Conservation (phyloP, 2,329 filamentous ascomycete species). For the Penicillium sp. region DNA sequence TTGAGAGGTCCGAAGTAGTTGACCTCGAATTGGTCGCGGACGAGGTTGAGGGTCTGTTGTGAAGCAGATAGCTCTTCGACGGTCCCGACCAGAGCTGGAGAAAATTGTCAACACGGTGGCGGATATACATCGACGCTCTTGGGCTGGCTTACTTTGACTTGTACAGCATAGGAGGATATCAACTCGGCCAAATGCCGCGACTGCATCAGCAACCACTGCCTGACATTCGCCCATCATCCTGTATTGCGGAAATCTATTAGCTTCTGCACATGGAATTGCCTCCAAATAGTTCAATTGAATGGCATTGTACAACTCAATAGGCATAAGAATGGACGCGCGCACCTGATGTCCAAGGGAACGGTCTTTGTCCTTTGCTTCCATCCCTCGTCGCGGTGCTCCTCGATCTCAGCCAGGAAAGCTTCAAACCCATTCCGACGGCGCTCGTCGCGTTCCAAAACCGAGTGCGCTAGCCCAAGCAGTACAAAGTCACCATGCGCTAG, state of each 20-base stretch:
- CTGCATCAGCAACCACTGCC: constrained; percentile 80
- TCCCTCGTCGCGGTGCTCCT: constrained; percentile 63
- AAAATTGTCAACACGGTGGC: constrained; percentile 7
- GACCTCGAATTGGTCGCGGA: constrained; percentile 87
- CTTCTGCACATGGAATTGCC: background rate
- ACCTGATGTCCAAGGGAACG: constrained; percentile 59
- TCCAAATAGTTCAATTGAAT: background rate
- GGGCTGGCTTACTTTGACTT: constrained; percentile 65
- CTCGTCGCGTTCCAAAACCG: constrained; percentile 72
- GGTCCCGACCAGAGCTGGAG: constrained; percentile 75
- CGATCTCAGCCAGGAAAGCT: constrained; percentile 65
- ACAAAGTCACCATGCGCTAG: constrained; percentile 91
- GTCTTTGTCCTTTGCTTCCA: constrained; percentile 76
- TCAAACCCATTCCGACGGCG: constrained; percentile 75
- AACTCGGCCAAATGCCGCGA: constrained; percentile 78
- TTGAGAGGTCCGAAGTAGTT: constrained; percentile 97
- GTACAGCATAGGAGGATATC: constrained; percentile 90
- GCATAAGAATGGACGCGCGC: constrained; percentile 7
- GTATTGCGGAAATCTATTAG: constrained; percentile 12
- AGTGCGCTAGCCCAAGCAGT: constrained; percentile 75
- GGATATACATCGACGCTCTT: background rate
- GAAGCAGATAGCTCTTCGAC: constrained; percentile 84
- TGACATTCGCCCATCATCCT: constrained; percentile 70
- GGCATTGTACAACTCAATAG: background rate
- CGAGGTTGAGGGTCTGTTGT: constrained; percentile 69